Evolutionary conservation across 164 flowering plant genomes (phyloP), one percentile per base, ranked within the genome.

Genomic region (Taxillus chinensis): DNA sequence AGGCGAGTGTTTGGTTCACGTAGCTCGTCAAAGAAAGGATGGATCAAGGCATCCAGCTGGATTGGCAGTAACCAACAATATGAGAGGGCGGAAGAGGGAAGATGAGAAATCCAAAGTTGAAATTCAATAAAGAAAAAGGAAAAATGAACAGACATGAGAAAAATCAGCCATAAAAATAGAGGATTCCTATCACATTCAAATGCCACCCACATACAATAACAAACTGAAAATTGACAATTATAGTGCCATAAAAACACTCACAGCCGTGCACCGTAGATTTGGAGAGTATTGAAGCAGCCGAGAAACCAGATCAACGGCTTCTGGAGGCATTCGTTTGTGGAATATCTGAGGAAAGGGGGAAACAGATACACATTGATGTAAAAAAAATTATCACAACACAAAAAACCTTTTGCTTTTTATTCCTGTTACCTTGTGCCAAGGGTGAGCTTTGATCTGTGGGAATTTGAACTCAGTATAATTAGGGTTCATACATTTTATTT

Each of bases 401-500:
- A 17, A 46, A 57, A 2, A 58, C 3, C 55, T 17, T 3, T 41
- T 13, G 16, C 5, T 40, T 8, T 39, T 12, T 10, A 3, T 40
- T 41, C 17, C 15, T 39, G 11, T 55, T 79, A 89, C 96, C 91
- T 89, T 89, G 77, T 87, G 90, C 92, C 96, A 86, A 46, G 92
- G 92, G 57, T 86, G 92, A 43, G 92, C 92, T 71, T 88, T 88
- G 51, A 88, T 88, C 71, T 88, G 96, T 27, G 91, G 95, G 67
- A 85, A 85, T 54, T 86, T 87, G 67, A 83, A 86, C 68, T 89
- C 96, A 5, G 90, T 86, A 60, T 89, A 89, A 62, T 87, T 86
- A n/a, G 89, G 96, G 64, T 89, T 89, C 96, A 89, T 89, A 78
- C 96, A 89, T 65, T 87, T 89, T 9, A 89, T 89, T 77, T 89